phyloP scores from a whole-genome alignment of 2,329 filamentous ascomycete genomes.

The Colletotrichum sp. region DNA sequence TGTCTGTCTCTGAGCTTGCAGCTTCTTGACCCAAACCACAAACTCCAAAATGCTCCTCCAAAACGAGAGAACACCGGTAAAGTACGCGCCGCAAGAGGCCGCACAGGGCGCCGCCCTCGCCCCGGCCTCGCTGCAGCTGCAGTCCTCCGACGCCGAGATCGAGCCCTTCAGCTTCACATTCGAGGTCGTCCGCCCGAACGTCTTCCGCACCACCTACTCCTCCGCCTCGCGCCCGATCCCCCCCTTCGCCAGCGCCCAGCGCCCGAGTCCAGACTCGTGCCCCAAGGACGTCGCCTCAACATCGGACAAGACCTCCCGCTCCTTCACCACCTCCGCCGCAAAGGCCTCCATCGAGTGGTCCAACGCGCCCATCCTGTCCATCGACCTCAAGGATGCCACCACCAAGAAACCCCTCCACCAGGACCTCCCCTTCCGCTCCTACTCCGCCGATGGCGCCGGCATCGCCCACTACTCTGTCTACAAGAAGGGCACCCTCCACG shows the following conservation, averaged over 20 bases:
- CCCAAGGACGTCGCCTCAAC: slow-evolving; percentile 24
- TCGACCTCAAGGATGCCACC: slow-evolving; percentile 58
- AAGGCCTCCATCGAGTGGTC: slow-evolving; percentile 64
- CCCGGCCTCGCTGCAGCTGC: slow-evolving; percentile 2
- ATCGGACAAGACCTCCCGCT: slow-evolving; percentile 34
- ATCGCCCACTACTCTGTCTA: slow-evolving; percentile 70
- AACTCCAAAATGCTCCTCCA: slow-evolving; percentile 10
- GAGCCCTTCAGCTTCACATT: slow-evolving; percentile 64
- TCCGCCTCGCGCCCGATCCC: slow-evolving; percentile 67
- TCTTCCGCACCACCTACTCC: slow-evolving; percentile 73
- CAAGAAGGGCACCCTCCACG: slow-evolving; percentile 66
- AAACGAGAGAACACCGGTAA: slow-evolving; percentile 6
- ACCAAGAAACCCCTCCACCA: slow-evolving; percentile 59
- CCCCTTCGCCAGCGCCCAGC: slow-evolving; percentile 65
- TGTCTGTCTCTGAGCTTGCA: not conserved
- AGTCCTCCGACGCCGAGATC: slow-evolving; percentile 2
- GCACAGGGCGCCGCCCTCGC: not conserved
- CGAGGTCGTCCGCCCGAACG: slow-evolving; percentile 63
- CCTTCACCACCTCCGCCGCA: slow-evolving; percentile 33
- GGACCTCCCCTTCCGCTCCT: slow-evolving; percentile 71
- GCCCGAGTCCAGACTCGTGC: slow-evolving; percentile 31
- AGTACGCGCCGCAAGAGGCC: slow-evolving; percentile 11
- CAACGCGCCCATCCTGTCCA: slow-evolving; percentile 51
- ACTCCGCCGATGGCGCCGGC: slow-evolving; percentile 65
- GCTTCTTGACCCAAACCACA: not conserved